Conservation (phyloP, 768 basidiomycete species). For the Plicaturopsis crispa region DNA sequence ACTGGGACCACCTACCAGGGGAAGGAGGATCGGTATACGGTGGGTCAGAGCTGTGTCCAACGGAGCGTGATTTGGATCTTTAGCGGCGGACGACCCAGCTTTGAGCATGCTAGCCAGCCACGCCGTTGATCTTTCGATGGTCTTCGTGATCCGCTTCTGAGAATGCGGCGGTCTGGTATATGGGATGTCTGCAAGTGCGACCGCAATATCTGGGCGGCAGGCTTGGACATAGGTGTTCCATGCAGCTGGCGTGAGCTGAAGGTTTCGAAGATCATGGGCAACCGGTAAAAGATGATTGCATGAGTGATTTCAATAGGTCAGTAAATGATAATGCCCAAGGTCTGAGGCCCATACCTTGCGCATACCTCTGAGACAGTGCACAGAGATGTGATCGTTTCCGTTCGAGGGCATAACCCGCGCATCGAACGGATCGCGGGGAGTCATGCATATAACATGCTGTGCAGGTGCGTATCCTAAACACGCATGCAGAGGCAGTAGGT, state of each 20-base stretch:
- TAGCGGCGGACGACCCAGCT: slow-evolving; percentile 10
- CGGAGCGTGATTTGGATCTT: slow-evolving; percentile 1
- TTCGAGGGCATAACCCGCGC: slow-evolving; percentile 67
- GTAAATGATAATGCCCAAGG: too few species aligned
- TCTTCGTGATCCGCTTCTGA: slow-evolving; percentile 73
- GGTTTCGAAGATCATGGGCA: not conserved
- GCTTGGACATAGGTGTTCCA: slow-evolving; percentile 49
- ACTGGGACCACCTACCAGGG: slow-evolving; percentile 58
- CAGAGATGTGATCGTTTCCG: slow-evolving; percentile 47
- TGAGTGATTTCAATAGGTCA: slow-evolving; percentile 4
- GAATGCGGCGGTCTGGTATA: slow-evolving; percentile 60
- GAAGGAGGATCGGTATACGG: slow-evolving; percentile 50
- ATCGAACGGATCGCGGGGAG: slow-evolving; percentile 60
- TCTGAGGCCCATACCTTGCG: too few species aligned
- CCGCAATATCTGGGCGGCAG: slow-evolving; percentile 61
- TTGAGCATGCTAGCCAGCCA: slow-evolving; percentile 58
- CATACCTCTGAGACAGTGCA: slow-evolving; percentile 59
- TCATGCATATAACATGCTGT: slow-evolving; percentile 49
- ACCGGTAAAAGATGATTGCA: slow-evolving; percentile 1
- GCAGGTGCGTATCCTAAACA: slow-evolving; percentile 50
- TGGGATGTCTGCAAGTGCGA: slow-evolving; percentile 66
- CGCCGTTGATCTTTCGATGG: slow-evolving; percentile 55
- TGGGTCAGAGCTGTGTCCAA: slow-evolving; percentile 6
- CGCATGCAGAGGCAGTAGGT: slow-evolving; percentile 48
- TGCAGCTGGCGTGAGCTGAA: slow-evolving; percentile 44